A percentile compares a stretch with the other conserved stretches of the same genome.
phyloP scores from a whole-genome alignment of 768 basidiomycete genomes.

The Tulasnella sp. region DNA sequence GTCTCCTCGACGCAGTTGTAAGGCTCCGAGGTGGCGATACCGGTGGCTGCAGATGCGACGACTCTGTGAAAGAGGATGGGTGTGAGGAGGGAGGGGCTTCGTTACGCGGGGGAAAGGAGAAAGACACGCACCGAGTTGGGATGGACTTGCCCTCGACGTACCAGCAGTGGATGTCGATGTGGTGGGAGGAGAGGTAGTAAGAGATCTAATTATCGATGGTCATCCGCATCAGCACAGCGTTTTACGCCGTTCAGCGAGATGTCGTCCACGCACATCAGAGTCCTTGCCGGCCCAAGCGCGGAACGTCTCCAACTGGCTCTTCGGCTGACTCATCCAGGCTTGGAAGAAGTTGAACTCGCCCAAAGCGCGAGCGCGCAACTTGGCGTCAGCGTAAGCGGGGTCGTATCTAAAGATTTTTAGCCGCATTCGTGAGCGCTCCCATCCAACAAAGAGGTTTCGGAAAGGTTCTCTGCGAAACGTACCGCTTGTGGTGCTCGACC shows the following conservation, averaged over 20 bases:
- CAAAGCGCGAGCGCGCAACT: slow-evolving; percentile 64
- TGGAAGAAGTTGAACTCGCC: slow-evolving; percentile 95
- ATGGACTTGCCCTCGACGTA: slow-evolving; percentile 35
- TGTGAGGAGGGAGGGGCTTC: slow-evolving; percentile 17
- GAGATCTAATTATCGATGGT: too few species aligned
- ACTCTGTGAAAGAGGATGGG: slow-evolving; percentile 50
- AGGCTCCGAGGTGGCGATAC: slow-evolving; percentile 85
- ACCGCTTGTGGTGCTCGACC: slow-evolving; percentile 94
- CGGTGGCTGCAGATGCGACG: slow-evolving; percentile 84
- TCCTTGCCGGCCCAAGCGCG: slow-evolving; percentile 88
- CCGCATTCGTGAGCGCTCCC: too few species aligned
- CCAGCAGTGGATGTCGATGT: slow-evolving; percentile 58
- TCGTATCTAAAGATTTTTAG: slow-evolving; percentile 45
- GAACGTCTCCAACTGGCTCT: slow-evolving; percentile 92
- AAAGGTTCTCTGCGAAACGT: too few species aligned
- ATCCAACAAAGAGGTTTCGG: too few species aligned
- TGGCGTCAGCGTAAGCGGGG: slow-evolving; percentile 90
- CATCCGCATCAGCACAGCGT: too few species aligned
- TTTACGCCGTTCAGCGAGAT: too few species aligned
- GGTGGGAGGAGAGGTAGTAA: slow-evolving; percentile 93
- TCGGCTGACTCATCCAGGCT: slow-evolving; percentile 98
- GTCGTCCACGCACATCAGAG: too few species aligned
- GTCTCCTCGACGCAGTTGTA: slow-evolving; percentile 83
- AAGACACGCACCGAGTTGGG: slow-evolving; percentile 10
- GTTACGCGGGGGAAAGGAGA: background rate